Conservation (phyloP, 2,329 filamentous ascomycete species). For the Aschersonia sp. region DNA sequence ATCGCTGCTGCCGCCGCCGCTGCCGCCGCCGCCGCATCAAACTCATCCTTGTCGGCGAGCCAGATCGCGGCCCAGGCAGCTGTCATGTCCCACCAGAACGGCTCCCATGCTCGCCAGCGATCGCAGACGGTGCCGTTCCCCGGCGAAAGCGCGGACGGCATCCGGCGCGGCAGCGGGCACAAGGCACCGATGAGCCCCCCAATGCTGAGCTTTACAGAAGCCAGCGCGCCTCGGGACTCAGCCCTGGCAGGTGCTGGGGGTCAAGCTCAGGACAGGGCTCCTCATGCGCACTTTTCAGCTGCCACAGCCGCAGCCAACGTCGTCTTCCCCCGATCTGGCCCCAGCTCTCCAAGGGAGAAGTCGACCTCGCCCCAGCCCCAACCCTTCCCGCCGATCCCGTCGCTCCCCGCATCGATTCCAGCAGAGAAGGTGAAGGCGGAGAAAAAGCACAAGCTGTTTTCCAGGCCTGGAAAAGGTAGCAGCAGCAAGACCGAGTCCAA, state of each 20-base stretch:
- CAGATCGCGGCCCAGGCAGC: constrained; percentile 71
- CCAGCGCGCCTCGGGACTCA: constrained; percentile 44
- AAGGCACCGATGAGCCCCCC: constrained; percentile 45
- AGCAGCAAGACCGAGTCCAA: constrained; percentile 49
- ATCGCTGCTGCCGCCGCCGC: constrained; percentile 19
- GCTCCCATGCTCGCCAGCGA: constrained; percentile 44
- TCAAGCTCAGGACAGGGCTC: constrained; percentile 44
- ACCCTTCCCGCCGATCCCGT: constrained; percentile 21
- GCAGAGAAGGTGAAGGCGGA: constrained; percentile 44
- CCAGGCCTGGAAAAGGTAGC: constrained; percentile 60
- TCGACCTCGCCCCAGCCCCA: constrained; percentile 18
- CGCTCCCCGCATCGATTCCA: constrained; percentile 14
- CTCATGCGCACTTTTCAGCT: constrained; percentile 47
- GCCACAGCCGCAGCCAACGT: constrained; percentile 53
- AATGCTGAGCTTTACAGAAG: constrained; percentile 48
- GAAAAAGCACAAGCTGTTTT: constrained; percentile 74
- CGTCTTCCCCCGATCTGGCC: constrained; percentile 53
- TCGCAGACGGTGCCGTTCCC: constrained; percentile 58
- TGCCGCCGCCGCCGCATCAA: constrained; percentile 12
- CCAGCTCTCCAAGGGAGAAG: constrained; percentile 32
- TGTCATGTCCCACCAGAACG: constrained; percentile 48
- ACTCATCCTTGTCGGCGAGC: constrained; percentile 39
- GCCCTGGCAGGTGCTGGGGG: constrained; percentile 32
- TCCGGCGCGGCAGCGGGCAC: constrained; percentile 28
- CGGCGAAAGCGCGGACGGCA: constrained; percentile 26